Evolutionary conservation across 1,284 basidiomycete species (phyloP).

Genomic region (Malassezia brasiliensis): DNA sequence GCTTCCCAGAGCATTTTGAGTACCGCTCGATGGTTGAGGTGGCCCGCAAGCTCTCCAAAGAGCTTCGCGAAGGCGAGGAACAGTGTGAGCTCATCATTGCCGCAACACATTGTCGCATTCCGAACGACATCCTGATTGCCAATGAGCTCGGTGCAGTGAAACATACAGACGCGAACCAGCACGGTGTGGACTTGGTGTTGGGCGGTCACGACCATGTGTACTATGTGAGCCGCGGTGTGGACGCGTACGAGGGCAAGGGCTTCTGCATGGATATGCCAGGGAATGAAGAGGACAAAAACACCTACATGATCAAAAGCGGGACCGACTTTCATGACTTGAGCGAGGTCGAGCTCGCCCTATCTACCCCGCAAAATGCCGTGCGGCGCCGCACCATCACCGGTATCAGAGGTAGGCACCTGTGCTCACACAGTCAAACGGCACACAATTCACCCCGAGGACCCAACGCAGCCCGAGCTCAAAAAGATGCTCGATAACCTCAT

Average conservation of each 20-base stretch:
- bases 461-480: conserved; percentile 57
- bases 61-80: conserved; percentile 61
- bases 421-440: conserved; percentile 56
- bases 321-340: conserved; percentile 82
- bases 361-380: conserved; percentile 56
- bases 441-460: conserved; percentile 57
- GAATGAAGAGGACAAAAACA: conserved; percentile 58
- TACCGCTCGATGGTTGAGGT: conserved; percentile 34
- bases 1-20: conserved; percentile 65
- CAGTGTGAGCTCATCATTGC: conserved; percentile 70
- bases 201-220: conserved; percentile 87
- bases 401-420: conserved; percentile 49
- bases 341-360: conserved; percentile 61
- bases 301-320: conserved; percentile 66
- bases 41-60: conserved; percentile 54
- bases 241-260: conserved; percentile 64
- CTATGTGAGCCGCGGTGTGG: conserved; percentile 67
- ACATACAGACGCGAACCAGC: conserved; percentile 50
- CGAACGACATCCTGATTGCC: conserved; percentile 56
- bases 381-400: conserved; percentile 60
- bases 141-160: conserved; percentile 57
- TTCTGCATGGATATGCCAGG: conserved; percentile 57
- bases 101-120: conserved; percentile 66
- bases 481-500: conserved; percentile 61
- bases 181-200: conserved; percentile 74